Evolutionary conservation across 116 monocot species (phyloP), one percentile per base, ranked within the genome.

Genomic region (Dioscorea cayenensis): DNA sequence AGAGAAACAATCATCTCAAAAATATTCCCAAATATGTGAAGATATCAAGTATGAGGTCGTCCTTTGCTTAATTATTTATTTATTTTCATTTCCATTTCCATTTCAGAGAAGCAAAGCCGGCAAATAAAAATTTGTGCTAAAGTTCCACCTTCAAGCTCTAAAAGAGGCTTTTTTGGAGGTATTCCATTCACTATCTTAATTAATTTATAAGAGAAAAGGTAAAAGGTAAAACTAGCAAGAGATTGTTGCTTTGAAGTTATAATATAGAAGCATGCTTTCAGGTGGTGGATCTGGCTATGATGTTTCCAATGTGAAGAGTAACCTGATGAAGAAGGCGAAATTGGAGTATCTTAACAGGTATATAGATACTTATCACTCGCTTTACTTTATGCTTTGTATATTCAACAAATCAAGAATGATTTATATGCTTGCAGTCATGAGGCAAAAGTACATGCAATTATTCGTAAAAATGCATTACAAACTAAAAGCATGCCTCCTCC

Each of bases 281-380:
- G 62, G 62, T 6, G 17, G 21, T 62, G 62, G 62, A 27, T 27
- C 62, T 49, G 55, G 55, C 55, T 77, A 59, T 66, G 51, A 64
- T 50, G 19, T 74, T 60, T 80, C 87, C 21, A 80, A 71, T 71
- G 59, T 73, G 49, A 91, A 83, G 74, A 67, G 82, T 14, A 87
- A 80, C 69, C 36, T 91, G 21, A 83, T 91, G 83, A 91, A 91
- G 71, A 91, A 91, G 65, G 87, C 91, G 80, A 87, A 82, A 69
- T 48, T 85, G 7, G 91, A 91, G 80, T 79, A 23, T 64, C 80
- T 85, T 64, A 82, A 85, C 20, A 87, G 91, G 87, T 91, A 49
- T 5, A 62, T 22, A 28, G 20, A 11, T 2, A 17, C 8, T 60
- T n/a, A 2, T 27, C 17, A n/a, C 11, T 28, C 14, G 19, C 12